Conservation (phyloP, 805 yeast species). For the Candida suzukii region DNA sequence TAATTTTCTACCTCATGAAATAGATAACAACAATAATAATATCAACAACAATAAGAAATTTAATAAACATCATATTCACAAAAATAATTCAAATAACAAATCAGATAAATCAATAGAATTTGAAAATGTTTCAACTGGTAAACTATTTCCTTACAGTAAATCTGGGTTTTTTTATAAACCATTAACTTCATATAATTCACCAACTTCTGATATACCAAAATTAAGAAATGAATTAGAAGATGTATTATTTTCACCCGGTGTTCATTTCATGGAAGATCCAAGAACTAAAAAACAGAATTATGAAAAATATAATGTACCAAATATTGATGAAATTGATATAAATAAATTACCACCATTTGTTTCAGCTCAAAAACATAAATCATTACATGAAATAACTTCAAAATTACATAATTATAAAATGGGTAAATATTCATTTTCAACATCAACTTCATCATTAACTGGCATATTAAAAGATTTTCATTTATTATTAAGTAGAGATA, state of each 20-base stretch:
- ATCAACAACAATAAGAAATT: too few species aligned
- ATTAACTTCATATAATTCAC: conserved; percentile 8
- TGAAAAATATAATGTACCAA: conserved; percentile 52
- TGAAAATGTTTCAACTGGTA: too few species aligned
- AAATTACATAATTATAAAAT: conserved; percentile 1
- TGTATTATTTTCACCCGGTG: conserved; percentile 74
- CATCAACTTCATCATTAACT: conserved; percentile 90
- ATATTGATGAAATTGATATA: conserved; percentile 61
- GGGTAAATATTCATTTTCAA: conserved; percentile 35
- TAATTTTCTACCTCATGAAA: too few species aligned
- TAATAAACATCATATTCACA: too few species aligned
- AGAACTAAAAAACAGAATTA: conserved; percentile 71
- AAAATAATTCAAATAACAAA: too few species aligned
- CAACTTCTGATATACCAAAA: conserved; percentile 34
- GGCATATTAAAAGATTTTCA: conserved; percentile 69
- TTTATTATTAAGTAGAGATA: conserved; percentile 52
- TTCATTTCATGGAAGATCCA: conserved; percentile 72
- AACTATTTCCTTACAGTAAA: too few species aligned
- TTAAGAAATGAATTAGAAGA: conserved; percentile 63
- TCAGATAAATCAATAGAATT: too few species aligned
- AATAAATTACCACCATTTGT: conserved; percentile 47
- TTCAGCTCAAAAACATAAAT: conserved; percentile 60
- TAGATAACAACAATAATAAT: too few species aligned
- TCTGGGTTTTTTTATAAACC: conserved; percentile 6
- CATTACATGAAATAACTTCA: conserved; percentile 41